Evolutionary conservation across 768 basidiomycete species (phyloP).

Genomic region (Suillus luteus): DNA sequence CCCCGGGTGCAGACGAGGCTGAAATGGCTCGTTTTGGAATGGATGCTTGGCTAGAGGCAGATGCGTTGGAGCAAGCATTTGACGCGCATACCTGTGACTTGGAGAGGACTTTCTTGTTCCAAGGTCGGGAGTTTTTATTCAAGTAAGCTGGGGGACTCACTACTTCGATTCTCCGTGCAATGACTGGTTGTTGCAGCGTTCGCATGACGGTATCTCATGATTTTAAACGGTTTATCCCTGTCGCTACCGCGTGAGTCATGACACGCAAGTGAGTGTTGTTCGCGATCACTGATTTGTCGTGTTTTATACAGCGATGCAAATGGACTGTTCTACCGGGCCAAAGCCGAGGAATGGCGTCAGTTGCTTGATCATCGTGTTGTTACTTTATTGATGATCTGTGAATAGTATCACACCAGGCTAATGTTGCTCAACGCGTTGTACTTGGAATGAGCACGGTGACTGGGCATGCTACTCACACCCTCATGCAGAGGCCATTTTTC

Average conservation of each 20-base stretch:
- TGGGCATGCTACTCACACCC: constrained; percentile 45
- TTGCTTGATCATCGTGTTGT: constrained; percentile 18
- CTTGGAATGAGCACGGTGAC: constrained; percentile 61
- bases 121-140: constrained; percentile 74
- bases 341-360: constrained; percentile 71
- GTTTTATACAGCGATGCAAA: constrained; percentile 41
- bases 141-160: constrained; percentile 11
- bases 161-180: constrained; percentile 4
- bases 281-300: constrained; percentile 3
- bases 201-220: constrained; percentile 73
- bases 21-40: constrained; percentile 65
- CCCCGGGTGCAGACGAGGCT: constrained; percentile 42
- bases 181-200: constrained; percentile 42
- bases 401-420: constrained; percentile 57
- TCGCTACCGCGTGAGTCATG: constrained; percentile 51
- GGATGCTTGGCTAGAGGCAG: constrained; percentile 70
- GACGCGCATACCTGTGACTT: constrained; percentile 65
- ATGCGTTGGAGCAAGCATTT: constrained; percentile 62
- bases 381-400: constrained; percentile 13
- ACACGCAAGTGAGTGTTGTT: constrained; percentile 1
- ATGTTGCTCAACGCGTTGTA: constrained; percentile 61
- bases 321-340: constrained; percentile 50
- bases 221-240: constrained; percentile 64
- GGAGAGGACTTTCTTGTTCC: constrained; percentile 68
- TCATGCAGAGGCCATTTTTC: constrained; percentile 65